Conservation (phyloP, 345 rosid genomes). For the Eucalyptus lansdowneana region DNA sequence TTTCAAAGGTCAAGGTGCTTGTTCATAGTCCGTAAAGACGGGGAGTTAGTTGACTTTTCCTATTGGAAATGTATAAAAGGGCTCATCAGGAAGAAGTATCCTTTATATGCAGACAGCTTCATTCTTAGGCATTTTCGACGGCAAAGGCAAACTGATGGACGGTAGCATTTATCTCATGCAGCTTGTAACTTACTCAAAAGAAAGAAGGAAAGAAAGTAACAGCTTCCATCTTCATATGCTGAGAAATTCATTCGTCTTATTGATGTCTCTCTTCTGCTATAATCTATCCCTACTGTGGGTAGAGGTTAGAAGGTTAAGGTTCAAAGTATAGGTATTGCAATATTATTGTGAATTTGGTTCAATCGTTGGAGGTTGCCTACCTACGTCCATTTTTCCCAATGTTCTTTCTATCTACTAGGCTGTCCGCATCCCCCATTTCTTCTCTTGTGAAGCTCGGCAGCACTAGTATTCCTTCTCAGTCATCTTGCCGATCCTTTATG, state of each 20-base stretch:
- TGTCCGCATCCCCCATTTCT: not conserved
- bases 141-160: conserved; percentile 31
- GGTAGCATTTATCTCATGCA: conserved; percentile 3
- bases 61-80: conserved; percentile 99
- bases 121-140: conserved; percentile 77
- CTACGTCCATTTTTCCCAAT: not conserved
- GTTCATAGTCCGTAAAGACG: conserved; percentile 81
- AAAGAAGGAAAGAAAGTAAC: not conserved
- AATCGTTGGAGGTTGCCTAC: not conserved
- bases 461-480: not conserved
- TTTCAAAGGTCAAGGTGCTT: conserved; percentile 67
- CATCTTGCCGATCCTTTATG: not conserved
- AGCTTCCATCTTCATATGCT: not conserved
- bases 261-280: not conserved
- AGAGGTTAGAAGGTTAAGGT: not conserved
- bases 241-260: not conserved
- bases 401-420: not conserved
- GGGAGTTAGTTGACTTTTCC: conserved; percentile 69
- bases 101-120: conserved; percentile 81
- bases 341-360: not conserved
- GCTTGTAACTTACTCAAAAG: not conserved
- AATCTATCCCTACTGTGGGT: not conserved
- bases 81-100: conserved; percentile 80
- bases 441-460: not conserved
- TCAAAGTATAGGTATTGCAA: not conserved